Percentiles rank a stretch among this genome's conserved stretches.
phyloP scores from a whole-genome alignment of 2,329 filamentous ascomycete species.

The Lomentospora prolificans region DNA sequence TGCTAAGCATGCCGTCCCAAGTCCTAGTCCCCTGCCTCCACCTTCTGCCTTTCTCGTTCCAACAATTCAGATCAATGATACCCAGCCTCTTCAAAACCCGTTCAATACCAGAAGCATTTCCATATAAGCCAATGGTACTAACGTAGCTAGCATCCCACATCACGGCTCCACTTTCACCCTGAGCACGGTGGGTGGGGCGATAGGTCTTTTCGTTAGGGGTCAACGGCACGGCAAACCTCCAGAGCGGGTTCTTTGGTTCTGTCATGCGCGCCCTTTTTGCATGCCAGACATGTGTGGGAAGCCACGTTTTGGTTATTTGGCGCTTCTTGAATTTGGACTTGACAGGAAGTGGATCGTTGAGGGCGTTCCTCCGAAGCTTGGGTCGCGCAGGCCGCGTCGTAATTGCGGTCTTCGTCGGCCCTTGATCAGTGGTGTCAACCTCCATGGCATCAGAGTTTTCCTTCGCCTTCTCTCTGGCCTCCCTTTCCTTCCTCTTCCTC shows the following conservation, averaged over 20 bases:
- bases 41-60: conserved; percentile 52
- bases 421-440: conserved; percentile 9
- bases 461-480: conserved; percentile 20
- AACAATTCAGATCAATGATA: conserved; percentile 48
- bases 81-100: conserved; percentile 58
- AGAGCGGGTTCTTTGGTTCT: conserved; percentile 65
- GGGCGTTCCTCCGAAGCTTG: conserved; percentile 59
- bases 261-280: conserved; percentile 89
- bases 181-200: conserved; percentile 72
- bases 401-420: conserved; percentile 2
- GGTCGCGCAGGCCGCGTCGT: conserved; percentile 36
- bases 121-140: conserved; percentile 72
- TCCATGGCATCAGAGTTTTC: conserved; percentile 11
- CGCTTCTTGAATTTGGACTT: conserved; percentile 70
- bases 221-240: conserved; percentile 79
- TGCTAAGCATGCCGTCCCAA: conserved; percentile 40
- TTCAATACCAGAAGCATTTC: conserved; percentile 51
- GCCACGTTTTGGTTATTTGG: conserved; percentile 81
- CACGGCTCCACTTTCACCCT: conserved; percentile 64
- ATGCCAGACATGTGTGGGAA: conserved; percentile 91
- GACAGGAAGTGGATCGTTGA: conserved; percentile 48
- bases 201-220: conserved; percentile 87
- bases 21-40: conserved; percentile 52
- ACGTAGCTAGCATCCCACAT: conserved; percentile 94
- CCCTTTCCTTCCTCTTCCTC: conserved; percentile 26